Conservation (phyloP, 306 rosid genomes). For the Prunus mume region DNA sequence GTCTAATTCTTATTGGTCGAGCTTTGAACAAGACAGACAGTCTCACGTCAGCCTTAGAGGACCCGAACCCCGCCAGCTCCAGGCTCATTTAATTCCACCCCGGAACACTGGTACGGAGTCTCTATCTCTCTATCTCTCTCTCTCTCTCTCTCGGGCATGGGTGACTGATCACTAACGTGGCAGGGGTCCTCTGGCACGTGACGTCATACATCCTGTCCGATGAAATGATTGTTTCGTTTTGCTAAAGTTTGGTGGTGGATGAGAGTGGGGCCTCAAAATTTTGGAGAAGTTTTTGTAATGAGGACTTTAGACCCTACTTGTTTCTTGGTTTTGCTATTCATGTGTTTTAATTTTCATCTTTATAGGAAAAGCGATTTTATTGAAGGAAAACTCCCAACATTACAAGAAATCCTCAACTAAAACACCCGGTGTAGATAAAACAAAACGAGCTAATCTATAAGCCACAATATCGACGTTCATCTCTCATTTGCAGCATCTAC, state of each 20-base stretch:
- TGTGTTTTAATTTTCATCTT: too few species aligned
- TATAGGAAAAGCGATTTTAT: too few species aligned
- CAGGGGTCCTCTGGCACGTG: background rate
- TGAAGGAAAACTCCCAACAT: too few species aligned
- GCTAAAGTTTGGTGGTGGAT: background rate
- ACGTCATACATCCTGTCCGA: constrained; percentile 5
- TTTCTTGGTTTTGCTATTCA: too few species aligned
- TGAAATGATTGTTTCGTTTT: background rate
- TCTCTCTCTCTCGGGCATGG: background rate
- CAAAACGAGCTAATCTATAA: too few species aligned
- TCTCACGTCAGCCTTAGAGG: constrained; percentile 1
- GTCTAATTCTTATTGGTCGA: background rate
- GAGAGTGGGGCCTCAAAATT: background rate
- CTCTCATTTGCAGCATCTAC: background rate
- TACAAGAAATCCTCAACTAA: too few species aligned
- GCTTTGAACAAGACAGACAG: background rate
- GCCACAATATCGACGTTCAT: too few species aligned
- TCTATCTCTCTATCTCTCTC: too few species aligned
- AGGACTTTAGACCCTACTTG: too few species aligned
- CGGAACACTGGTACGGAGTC: background rate
- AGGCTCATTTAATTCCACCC: background rate
- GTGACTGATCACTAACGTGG: constrained; percentile 1
- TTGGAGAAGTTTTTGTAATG: background rate
- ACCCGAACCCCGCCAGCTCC: background rate
- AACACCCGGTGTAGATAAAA: too few species aligned